These are phyloP conservation scores for Rhododendron ovatum DNA, from an alignment of 148 eudicot genomes.

Conservation along the genomic window DNA sequence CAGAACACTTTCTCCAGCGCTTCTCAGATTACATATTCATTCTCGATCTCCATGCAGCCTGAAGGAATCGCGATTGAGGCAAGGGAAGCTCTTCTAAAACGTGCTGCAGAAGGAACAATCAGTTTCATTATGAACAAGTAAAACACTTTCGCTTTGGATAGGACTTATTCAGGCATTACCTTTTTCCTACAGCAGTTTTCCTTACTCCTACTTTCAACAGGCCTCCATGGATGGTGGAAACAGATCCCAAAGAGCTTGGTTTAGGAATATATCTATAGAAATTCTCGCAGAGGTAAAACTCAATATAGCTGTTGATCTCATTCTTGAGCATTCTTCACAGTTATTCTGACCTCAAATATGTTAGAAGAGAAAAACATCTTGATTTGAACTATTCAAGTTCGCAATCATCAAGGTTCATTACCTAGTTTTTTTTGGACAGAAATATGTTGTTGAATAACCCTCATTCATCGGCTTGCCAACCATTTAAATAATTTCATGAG, in stretches of 20 bases:
- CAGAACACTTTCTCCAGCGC: neutral
- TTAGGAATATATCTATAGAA: constrained; percentile 63
- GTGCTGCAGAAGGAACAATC: too few species aligned
- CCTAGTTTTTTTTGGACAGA: neutral
- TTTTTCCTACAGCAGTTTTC: neutral
- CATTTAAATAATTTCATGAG: neutral
- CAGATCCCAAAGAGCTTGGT: constrained; percentile 78
- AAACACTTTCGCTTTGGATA: too few species aligned
- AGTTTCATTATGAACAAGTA: too few species aligned
- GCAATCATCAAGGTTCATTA: neutral
- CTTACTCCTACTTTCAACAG: constrained; percentile 30
- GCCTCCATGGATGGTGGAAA: constrained; percentile 99
- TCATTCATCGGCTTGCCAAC: too few species aligned
- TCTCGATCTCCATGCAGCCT: constrained; percentile 43
- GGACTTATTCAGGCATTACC: neutral
- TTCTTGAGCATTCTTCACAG: neutral
- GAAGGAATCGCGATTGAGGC: constrained; percentile 92
- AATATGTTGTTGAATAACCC: neutral
- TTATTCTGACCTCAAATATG: neutral
- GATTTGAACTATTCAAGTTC: neutral
- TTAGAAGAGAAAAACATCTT: neutral
- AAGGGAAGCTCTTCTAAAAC: constrained; percentile 20
- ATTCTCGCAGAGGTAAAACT: neutral
- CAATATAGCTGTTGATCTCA: neutral
- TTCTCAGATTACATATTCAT: neutral